Base-by-base conservation (phyloP, 2,329 filamentous ascomycete species). In the Alternaria brassicicola region DNA sequence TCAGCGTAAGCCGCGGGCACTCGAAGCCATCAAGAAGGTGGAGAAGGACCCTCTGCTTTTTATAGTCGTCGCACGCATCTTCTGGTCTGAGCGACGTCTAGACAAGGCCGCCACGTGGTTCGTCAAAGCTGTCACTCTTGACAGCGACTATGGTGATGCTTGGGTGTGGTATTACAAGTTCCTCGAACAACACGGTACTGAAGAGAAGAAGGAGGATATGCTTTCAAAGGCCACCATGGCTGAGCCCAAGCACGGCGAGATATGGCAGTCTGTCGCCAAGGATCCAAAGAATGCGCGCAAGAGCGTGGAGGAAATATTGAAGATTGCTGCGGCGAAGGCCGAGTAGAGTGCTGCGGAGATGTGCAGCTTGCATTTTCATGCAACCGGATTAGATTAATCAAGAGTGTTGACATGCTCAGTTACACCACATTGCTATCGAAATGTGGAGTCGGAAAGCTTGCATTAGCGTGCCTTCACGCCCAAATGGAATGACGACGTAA, bases 141-240 rank as follows among this genome's bases (percentile, higher is more conserved):
- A 99, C 72, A 87, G 89, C 33, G 93, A 98, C 76, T 81, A 88
- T 49, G 95, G 95, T 49, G 96, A 99, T 80, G 91, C 88, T 10
- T 99, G 96, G 96, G 94, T 93, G 19, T 99, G 94, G 94, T 99
- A 97, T 78, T 95, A 93, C 78, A 93, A 94, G 77, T 99, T 98
- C 76, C 74, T 98, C 64, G 76, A 88, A 66, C 92, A 97, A 82
- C 93, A 99, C 79, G 96, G 95, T 9, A 97, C 93, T 5, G 89
- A 92, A 73, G 94, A 97, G 82, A 99, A 98, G 88, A 85, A 90
- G 71, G 86, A 83, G 28, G 95, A 98, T 73, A 89, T 97, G 30
- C 77, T 97, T 6, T 83, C 83, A 56, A 97, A 96, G 80, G 93
- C 91, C 68, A 83, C 90, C 30, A 80, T 89, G 47, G 93, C 88